Evolutionary conservation across 1,284 basidiomycete genomes (phyloP).

Genomic region (Phlebopus sp.): DNA sequence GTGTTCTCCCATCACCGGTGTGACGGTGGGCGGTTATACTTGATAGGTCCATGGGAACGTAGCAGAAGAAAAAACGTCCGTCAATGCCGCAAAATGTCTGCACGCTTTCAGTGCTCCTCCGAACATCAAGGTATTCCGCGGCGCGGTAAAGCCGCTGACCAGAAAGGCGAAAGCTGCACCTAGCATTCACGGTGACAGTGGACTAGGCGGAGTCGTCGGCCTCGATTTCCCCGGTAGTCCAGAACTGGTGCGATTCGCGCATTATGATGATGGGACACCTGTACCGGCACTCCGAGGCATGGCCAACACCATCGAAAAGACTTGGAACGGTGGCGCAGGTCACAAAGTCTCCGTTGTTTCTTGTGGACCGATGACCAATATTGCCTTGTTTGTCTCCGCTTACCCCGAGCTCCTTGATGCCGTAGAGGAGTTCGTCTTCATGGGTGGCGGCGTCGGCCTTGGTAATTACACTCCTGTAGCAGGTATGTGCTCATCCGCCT

Average conservation of each 20-base stretch:
- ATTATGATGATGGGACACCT: conserved; percentile 35
- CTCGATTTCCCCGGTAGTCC: conserved; percentile 50
- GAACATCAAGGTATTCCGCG: conserved; percentile 61
- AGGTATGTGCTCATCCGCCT: conserved; percentile 37
- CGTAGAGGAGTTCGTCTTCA: conserved; percentile 77
- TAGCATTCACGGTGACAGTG: conserved; percentile 78
- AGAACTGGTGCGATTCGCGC: conserved; percentile 43
- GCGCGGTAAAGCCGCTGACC: conserved; percentile 64
- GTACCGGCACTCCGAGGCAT: conserved; percentile 66
- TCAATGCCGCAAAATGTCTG: conserved; percentile 73
- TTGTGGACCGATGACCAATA: conserved; percentile 82
- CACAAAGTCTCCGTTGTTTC: conserved; percentile 65
- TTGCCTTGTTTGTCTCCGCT: conserved; percentile 70
- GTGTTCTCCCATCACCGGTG: not conserved
- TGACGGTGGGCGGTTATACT: not conserved
- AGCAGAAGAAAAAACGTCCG: conserved; percentile 55
- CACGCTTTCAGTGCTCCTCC: conserved; percentile 63
- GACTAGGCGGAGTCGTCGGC: conserved; percentile 77
- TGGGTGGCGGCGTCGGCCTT: conserved; percentile 85
- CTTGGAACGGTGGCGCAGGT: conserved; percentile 55
- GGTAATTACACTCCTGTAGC: conserved; percentile 78
- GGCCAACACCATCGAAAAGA: conserved; percentile 48
- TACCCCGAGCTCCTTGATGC: conserved; percentile 69
- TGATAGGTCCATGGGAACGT: conserved; percentile 76
- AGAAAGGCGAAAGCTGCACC: conserved; percentile 52